Percentiles rank a stretch among this genome's conserved stretches.
phyloP scores from a whole-genome alignment of 1,139 yeast species.

The Lodderomyces elongisporus region DNA sequence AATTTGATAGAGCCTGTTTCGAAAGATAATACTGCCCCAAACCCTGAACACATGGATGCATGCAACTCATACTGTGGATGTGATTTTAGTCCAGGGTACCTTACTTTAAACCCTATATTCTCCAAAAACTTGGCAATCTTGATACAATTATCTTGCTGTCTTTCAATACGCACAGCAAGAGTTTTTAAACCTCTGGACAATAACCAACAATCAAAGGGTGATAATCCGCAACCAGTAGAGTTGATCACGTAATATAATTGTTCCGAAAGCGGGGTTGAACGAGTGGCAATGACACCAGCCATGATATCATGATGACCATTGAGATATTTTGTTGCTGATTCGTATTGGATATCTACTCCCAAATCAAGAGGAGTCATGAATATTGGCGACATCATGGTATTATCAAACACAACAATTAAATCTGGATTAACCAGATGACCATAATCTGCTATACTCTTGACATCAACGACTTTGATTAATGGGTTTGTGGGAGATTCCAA shows the following conservation, averaged over 20 bases:
- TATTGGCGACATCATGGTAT: conserved; percentile 93
- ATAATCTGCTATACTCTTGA: conserved; percentile 55
- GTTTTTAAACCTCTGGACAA: conserved; percentile 84
- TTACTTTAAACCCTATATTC: conserved; percentile 57
- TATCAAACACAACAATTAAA: conserved; percentile 78
- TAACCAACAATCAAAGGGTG: conserved; percentile 91
- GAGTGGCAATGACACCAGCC: conserved; percentile 87
- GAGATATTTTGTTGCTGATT: conserved; percentile 85
- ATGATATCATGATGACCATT: conserved; percentile 94
- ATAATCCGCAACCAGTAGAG: conserved; percentile 84
- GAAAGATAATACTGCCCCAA: conserved; percentile 84
- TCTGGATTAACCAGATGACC: conserved; percentile 69
- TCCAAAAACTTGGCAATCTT: conserved; percentile 71
- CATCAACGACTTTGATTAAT: conserved; percentile 79
- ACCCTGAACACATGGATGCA: conserved; percentile 71
- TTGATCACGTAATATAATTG: conserved; percentile 71
- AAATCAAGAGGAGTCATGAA: conserved; percentile 78
- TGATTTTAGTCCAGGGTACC: conserved; percentile 77
- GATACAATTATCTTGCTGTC: conserved; percentile 78
- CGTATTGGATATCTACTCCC: conserved; percentile 88
- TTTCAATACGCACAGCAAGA: conserved; percentile 74
- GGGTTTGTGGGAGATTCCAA: conserved; percentile 93
- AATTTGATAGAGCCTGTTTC: conserved; percentile 74
- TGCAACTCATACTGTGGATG: conserved; percentile 84
- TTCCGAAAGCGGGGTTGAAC: conserved; percentile 59